These are phyloP conservation scores for Mrakia blollopis DNA, from an alignment of 768 basidiomycete genomes.

Conservation along the genomic window DNA sequence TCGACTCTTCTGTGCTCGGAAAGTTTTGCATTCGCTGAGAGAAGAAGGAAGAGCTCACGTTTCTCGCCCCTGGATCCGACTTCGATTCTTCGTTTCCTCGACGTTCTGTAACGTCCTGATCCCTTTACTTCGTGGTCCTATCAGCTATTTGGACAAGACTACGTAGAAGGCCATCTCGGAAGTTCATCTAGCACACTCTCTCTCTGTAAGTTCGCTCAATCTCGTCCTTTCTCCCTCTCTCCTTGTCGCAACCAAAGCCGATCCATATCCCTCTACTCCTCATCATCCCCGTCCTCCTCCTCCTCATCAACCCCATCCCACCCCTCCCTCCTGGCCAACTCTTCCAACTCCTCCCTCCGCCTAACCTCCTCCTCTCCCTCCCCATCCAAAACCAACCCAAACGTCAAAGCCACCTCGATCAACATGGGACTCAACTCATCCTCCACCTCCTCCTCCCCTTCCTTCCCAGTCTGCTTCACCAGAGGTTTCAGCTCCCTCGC, in stretches of 20 bases:
- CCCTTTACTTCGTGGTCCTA: no score
- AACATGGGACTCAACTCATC: slow-evolving; percentile 12
- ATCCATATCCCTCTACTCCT: background rate
- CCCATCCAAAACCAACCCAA: slow-evolving; percentile 10
- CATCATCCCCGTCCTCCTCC: background rate
- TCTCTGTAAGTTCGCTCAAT: no score
- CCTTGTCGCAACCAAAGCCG: background rate
- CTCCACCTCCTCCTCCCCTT: background rate
- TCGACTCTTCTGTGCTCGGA: no score
- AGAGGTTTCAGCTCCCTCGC: slow-evolving; percentile 1
- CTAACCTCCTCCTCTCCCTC: background rate
- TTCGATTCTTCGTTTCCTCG: no score
- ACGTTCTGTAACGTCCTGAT: no score
- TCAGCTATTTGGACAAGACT: no score
- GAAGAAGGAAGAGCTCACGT: no score
- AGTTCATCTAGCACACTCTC: no score
- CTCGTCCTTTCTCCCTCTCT: background rate
- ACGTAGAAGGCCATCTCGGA: no score
- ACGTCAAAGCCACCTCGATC: background rate
- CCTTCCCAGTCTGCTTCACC: background rate
- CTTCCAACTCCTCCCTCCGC: slow-evolving; percentile 10
- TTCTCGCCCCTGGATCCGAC: no score
- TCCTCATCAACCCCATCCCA: background rate
- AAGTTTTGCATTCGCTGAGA: no score
- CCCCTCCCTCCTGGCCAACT: background rate